Percentiles rank a stretch among this genome's conserved stretches.
These are phyloP conservation scores for Herpetospermum pedunculosum DNA, from an alignment of 306 rosid genomes.

Conservation along the genomic window DNA sequence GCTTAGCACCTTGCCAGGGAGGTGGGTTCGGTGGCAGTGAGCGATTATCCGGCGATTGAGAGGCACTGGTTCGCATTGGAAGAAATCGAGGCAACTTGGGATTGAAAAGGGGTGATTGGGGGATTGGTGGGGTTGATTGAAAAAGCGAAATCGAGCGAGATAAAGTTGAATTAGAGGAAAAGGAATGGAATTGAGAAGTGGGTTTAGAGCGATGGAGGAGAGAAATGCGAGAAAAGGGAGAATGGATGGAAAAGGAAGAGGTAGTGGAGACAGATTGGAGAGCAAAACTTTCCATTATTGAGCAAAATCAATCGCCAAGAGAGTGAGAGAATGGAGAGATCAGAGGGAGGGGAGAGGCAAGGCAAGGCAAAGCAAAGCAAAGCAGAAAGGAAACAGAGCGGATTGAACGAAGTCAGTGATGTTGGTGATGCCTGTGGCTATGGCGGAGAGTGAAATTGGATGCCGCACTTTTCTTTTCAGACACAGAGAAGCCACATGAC, in stretches of 20 bases:
- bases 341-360: no score
- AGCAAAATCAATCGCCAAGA: neutral
- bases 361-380: neutral
- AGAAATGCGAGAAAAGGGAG: neutral
- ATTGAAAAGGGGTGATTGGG: neutral
- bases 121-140: neutral
- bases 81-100: neutral
- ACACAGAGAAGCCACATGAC: neutral
- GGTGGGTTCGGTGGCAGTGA: constrained; percentile 1
- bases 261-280: constrained; percentile 12
- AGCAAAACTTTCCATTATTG: constrained; percentile 26
- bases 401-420: constrained; percentile 5
- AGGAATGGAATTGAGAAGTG: constrained; percentile 32
- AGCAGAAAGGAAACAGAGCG: neutral
- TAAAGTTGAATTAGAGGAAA: constrained; percentile 23
- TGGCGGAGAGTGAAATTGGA: neutral
- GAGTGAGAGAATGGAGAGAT: neutral
- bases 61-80: constrained; percentile 19
- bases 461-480: neutral
- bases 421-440: neutral
- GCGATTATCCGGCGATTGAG: constrained; percentile 10
- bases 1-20: constrained; percentile 46
- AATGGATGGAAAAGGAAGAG: neutral
- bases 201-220: neutral
- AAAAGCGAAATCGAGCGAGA: constrained; percentile 8